phyloP scores from a whole-genome alignment of 2,329 filamentous ascomycete species.

The Trichophyton rubrum region DNA sequence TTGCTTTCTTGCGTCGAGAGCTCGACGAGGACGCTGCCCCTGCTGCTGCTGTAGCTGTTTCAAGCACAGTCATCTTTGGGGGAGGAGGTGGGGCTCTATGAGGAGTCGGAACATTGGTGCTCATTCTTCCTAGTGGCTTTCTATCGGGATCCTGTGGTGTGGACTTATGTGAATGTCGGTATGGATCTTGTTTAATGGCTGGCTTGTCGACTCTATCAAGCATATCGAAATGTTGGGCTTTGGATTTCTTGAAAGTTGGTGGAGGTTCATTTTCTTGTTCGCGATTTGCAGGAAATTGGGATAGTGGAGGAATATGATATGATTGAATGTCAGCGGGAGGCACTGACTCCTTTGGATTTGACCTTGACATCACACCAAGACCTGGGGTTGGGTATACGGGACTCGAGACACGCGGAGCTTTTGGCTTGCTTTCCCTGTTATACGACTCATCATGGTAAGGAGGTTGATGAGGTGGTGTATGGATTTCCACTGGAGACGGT shows the following conservation, averaged over 20 bases:
- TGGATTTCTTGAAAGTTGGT: constrained; percentile 53
- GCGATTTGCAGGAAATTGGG: constrained; percentile 48
- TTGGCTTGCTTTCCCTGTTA: neutral
- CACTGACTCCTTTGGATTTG: neutral
- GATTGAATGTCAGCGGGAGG: constrained; percentile 33
- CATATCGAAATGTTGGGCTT: constrained; percentile 42
- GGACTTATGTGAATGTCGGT: constrained; percentile 23
- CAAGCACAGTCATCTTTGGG: constrained; percentile 93
- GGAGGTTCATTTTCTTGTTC: constrained; percentile 80
- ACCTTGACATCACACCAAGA: neutral
- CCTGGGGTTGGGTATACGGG: neutral
- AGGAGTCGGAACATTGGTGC: constrained; percentile 67
- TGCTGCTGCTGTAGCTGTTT: constrained; percentile 72
- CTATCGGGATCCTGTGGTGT: constrained; percentile 37
- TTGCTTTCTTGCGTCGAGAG: constrained; percentile 61
- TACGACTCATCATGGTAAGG: neutral
- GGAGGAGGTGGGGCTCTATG: constrained; percentile 62
- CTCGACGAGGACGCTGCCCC: constrained; percentile 67
- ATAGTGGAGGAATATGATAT: constrained; percentile 44
- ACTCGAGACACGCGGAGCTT: neutral
- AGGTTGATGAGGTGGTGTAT: neutral
- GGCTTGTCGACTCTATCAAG: constrained; percentile 47
- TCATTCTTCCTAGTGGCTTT: constrained; percentile 41
- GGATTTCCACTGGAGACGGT: neutral
- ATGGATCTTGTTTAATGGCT: constrained; percentile 34